Evolutionary conservation across 176 grass and related monocot genomes (phyloP).

Genomic region (Poa annua): DNA sequence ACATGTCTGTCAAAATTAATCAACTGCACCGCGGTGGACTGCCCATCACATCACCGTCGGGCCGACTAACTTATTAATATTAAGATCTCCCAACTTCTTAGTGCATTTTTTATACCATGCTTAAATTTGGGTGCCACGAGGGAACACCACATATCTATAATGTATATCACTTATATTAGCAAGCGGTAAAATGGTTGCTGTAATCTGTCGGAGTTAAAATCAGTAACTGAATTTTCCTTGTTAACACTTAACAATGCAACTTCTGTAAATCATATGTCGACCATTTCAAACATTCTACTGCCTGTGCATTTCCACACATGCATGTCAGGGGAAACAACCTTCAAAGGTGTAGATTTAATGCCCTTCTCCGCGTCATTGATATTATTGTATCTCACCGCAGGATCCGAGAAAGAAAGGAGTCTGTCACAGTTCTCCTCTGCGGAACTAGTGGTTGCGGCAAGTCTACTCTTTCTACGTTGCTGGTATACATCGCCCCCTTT

Average conservation of each 20-base stretch:
- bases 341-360: background rate
- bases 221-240: background rate
- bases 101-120: background rate
- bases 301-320: background rate
- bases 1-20: background rate
- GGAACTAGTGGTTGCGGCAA: conserved; percentile 97
- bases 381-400: conserved; percentile 41
- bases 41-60: background rate
- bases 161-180: background rate
- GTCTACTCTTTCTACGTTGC: conserved; percentile 87
- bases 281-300: conserved; percentile 10
- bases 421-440: conserved; percentile 85
- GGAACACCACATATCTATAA: background rate
- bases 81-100: background rate
- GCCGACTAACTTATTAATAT: background rate
- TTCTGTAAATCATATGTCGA: background rate
- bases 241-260: background rate
- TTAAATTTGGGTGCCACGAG: background rate
- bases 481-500: conserved; percentile 52
- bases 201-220: background rate
- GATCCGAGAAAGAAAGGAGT: conserved; percentile 87
- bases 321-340: conserved; percentile 18
- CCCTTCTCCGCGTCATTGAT: background rate
- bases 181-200: conserved; percentile 19
- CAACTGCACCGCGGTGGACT: background rate